phyloP scores from a whole-genome alignment of 1,139 yeast genomes.

The Lodderomyces orthopsilosis region DNA sequence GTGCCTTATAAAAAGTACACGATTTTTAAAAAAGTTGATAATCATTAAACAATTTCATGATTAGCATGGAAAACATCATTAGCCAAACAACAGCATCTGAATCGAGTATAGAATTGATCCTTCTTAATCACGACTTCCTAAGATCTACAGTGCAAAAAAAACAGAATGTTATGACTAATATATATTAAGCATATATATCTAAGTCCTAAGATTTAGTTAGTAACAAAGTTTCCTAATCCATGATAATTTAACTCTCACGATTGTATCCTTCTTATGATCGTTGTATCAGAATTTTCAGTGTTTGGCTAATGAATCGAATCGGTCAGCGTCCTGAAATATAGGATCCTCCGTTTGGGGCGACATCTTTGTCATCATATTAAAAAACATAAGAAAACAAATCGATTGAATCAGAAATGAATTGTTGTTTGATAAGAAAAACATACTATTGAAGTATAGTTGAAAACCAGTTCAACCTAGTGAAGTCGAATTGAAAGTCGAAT shows the following conservation, averaged over 20 bases:
- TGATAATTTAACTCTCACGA: neutral
- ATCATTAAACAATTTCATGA: slow-evolving; percentile 45
- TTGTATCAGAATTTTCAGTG: slow-evolving; percentile 52
- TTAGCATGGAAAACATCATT: slow-evolving; percentile 54
- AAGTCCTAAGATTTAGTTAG: slow-evolving; percentile 28
- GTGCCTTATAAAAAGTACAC: slow-evolving; percentile 18
- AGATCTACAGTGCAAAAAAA: no score
- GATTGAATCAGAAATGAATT: neutral
- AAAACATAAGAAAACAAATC: neutral
- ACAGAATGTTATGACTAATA: neutral
- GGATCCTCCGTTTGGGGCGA: slow-evolving; percentile 62
- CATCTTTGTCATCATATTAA: slow-evolving; percentile 44
- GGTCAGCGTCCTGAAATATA: slow-evolving; percentile 56
- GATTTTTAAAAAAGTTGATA: slow-evolving; percentile 32
- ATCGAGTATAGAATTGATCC: no score
- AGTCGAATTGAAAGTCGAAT: neutral
- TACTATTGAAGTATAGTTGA: neutral
- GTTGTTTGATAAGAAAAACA: neutral
- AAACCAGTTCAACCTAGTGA: neutral
- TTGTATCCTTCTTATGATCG: neutral
- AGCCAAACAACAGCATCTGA: slow-evolving; percentile 20
- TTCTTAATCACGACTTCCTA: no score
- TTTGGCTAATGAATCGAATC: slow-evolving; percentile 51
- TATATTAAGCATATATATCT: slow-evolving; percentile 1
- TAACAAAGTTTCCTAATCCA: slow-evolving; percentile 15